Evolutionary conservation across 2,329 filamentous ascomycete species (phyloP).

Genomic region (Stemphylium vesicarium): DNA sequence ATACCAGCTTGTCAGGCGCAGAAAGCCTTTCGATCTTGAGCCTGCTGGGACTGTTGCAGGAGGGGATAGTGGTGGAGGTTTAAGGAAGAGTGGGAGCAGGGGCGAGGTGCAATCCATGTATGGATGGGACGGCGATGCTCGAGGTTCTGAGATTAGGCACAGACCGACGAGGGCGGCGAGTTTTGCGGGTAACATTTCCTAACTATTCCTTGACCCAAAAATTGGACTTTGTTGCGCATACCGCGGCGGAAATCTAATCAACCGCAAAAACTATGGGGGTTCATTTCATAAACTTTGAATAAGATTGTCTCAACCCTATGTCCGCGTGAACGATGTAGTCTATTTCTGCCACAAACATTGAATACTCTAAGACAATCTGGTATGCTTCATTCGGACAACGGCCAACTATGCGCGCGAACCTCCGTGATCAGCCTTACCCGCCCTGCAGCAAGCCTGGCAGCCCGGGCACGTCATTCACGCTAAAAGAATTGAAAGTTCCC

Average conservation of each 20-base stretch:
- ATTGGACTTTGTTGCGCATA: background rate
- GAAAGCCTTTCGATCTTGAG: constrained; percentile 49
- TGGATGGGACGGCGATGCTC: constrained; percentile 17
- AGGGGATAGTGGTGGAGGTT: constrained; percentile 5
- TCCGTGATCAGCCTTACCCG: constrained; percentile 21
- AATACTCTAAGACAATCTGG: background rate
- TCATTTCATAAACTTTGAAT: background rate
- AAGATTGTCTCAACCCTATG: background rate
- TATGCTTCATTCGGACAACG: background rate
- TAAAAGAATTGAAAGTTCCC: constrained; percentile 30
- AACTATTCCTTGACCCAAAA: background rate
- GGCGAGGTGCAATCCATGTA: constrained; percentile 23
- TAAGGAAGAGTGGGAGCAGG: constrained; percentile 34
- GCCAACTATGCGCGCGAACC: background rate
- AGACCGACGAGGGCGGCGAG: constrained; percentile 37
- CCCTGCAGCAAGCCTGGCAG: constrained; percentile 18
- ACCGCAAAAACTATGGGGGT: background rate
- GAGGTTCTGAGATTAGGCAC: constrained; percentile 7
- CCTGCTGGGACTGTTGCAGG: constrained; percentile 14
- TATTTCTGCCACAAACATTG: background rate
- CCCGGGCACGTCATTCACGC: constrained; percentile 34
- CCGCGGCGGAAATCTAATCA: background rate
- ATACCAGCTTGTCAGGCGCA: constrained; percentile 77
- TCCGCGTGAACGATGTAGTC: background rate
- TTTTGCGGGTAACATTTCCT: constrained; percentile 28